These are phyloP conservation scores for Xylaria sp. DNA, from an alignment of 2,329 filamentous ascomycete genomes.

Conservation along the genomic window DNA sequence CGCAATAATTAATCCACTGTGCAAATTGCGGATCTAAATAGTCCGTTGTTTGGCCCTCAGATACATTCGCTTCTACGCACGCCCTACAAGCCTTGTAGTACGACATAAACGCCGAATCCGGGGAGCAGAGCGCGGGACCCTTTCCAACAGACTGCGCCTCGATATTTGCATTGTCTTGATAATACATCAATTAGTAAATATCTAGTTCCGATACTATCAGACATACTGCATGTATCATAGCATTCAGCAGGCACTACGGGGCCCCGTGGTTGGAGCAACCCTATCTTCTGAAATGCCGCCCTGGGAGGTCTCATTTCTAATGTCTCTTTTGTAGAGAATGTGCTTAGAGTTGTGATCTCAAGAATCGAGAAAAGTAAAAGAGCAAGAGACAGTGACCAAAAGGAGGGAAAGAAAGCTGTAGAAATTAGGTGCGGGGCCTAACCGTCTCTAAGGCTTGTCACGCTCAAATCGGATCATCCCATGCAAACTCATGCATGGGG, in stretches of 20 bases:
- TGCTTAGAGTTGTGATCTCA: not conserved
- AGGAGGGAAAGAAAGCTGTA: not conserved
- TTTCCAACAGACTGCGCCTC: conserved; percentile 5
- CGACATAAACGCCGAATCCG: not conserved
- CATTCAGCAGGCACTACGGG: not conserved
- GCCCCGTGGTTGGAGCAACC: not conserved
- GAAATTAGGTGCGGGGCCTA: not conserved
- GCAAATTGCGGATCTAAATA: not conserved
- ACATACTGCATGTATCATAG: conserved; percentile 11
- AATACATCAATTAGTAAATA: not conserved
- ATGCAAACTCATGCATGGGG: not conserved
- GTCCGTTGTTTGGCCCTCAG: not conserved
- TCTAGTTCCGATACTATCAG: not conserved
- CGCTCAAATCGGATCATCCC: not conserved
- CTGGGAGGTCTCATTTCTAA: not conserved
- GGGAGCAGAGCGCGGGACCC: not conserved
- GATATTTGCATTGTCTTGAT: conserved; percentile 5
- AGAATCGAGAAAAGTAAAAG: not conserved
- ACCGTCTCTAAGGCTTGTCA: not conserved
- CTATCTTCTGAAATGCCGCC: not conserved
- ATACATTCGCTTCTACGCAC: not conserved
- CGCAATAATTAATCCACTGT: conserved; percentile 6
- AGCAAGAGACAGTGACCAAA: not conserved
- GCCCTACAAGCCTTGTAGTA: not conserved
- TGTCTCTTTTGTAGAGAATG: not conserved